Base-by-base conservation (phyloP, 1,284 basidiomycete species). In the Ceratobasidium sp. region DNA sequence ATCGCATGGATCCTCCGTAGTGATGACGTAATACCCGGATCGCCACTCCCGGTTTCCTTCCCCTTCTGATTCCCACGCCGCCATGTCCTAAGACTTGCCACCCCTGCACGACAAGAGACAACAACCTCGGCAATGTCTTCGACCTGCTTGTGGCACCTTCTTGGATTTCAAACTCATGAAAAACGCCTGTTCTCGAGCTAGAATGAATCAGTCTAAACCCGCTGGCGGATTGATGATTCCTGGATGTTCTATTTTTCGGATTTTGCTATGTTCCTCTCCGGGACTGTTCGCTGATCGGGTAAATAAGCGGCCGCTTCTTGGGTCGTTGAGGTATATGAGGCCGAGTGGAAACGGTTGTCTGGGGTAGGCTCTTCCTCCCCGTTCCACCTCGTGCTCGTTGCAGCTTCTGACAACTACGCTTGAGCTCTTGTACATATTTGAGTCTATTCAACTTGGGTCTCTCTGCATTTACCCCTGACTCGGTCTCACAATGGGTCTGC, bases 31-130 rank as follows among this genome's bases (percentile, higher is more conserved):
- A 43, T 43, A 4, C 3, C 19, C 56, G 31, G 31, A 34, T 34
- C 56, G 34, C 56, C 56, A 58, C 31, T 14, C 37, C 37, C 22
- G 16, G 19, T 6, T 37, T 19, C 14, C 31, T 16, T 16, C 14
- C n/a, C 31, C 53, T 54, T 54, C 53, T 14, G 29, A 54, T 54
- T 54, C 53, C 53, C 53, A 54, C 53, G 29, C 53, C 53, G 29
- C 27, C 53, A 31, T 24, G 13, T 43, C 13, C 41, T 2, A 24
- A 31, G 7, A 31, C 53, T 51, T 6, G 27, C 27, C 27, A 31
- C 13, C 13, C 24, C 53, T 29, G 29, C 24, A 14, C 27, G 16
- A 54, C 27, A 22, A 16, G 27, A 27, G 5, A 54, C 2, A 27
- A 27, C 27, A 29, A 54, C 53, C 29, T 54, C 4, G 53, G 56